phyloP scores from a whole-genome alignment of 106 monocot species.

The Gastrodia elata region DNA sequence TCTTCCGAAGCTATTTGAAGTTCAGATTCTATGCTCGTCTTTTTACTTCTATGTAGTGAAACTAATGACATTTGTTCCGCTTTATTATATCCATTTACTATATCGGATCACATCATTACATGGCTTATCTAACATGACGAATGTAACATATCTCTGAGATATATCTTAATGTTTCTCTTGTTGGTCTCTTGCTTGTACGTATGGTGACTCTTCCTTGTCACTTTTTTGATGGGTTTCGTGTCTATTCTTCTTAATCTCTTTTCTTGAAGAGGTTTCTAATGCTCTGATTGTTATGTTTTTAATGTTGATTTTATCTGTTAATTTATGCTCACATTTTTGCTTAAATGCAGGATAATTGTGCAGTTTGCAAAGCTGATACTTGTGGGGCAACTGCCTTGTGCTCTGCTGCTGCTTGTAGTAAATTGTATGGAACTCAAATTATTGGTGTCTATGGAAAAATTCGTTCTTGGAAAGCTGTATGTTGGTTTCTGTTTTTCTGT shows the following conservation, averaged over 20 bases:
- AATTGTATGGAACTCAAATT: slow-evolving; percentile 81
- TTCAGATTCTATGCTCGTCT: neutral
- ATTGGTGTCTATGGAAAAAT: slow-evolving; percentile 88
- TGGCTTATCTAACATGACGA: neutral
- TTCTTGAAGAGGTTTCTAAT: neutral
- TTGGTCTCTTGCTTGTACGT: neutral
- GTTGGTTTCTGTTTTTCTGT: slow-evolving; percentile 8
- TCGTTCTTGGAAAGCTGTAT: slow-evolving; percentile 90
- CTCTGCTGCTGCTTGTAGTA: slow-evolving; percentile 44
- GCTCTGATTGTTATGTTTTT: neutral
- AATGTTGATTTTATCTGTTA: neutral
- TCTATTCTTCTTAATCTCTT: neutral
- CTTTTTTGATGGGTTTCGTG: neutral
- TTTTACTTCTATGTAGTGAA: neutral
- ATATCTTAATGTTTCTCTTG: too few species aligned
- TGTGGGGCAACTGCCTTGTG: slow-evolving; percentile 79
- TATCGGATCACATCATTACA: neutral
- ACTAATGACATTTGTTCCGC: neutral
- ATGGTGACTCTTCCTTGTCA: neutral
- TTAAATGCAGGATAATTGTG: slow-evolving; percentile 63
- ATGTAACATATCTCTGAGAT: too few species aligned
- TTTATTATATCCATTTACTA: neutral
- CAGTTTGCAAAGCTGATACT: slow-evolving; percentile 82
- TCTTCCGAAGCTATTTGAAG: neutral
- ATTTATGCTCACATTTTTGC: neutral